Evolutionary conservation across 495 filamentous ascomycete species (phyloP), one percentile per base, ranked within the genome.

Genomic region (Parmelia sp.): DNA sequence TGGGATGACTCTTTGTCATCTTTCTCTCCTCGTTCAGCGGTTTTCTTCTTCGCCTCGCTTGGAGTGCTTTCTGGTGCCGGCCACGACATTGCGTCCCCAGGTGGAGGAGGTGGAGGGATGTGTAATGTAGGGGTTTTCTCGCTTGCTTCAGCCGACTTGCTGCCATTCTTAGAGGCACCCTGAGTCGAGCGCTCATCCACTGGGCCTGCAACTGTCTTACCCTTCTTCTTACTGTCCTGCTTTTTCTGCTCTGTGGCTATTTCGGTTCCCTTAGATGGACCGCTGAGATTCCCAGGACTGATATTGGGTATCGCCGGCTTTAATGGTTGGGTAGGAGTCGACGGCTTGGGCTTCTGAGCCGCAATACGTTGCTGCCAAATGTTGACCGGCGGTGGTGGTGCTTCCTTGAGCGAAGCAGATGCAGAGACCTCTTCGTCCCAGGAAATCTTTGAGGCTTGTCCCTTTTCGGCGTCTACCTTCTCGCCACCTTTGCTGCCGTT

Each of bases 1-100:
- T 73, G 75, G 69, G 68, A 83, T 72, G 84, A 83, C 19, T 89
- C 83, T 65, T 86, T 88, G 44, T 87, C 84, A 9, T 83, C 75
- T 70, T 87, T 92, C 37, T 91, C 88, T 5, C 72, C 71, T 71
- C 86, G 81, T 49, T 84, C 83, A 37, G 88, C 84, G 10, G 76
- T 64, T 70, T 90, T 89, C 69, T 85, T 90, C 77, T 87, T 87
- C 65, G 89, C 87, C 65, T 88, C 85, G 45, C 86, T 85, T 39
- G 88, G 81, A 4, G 88, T 90, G 53, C 82, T 86, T 62, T 96
- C 88, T 2, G 91, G 92, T 12, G 94, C 96, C 25, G 94, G 94
- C 94, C 94, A 98, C 36, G 85, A 86, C 36, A 83, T 78, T 45
- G 88, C 80, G 74, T 96, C 90, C 59, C 83, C 88, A 42, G 88